Evolutionary conservation across 257 asterid genomes (phyloP).

Genomic region (Linaria vulgaris): DNA sequence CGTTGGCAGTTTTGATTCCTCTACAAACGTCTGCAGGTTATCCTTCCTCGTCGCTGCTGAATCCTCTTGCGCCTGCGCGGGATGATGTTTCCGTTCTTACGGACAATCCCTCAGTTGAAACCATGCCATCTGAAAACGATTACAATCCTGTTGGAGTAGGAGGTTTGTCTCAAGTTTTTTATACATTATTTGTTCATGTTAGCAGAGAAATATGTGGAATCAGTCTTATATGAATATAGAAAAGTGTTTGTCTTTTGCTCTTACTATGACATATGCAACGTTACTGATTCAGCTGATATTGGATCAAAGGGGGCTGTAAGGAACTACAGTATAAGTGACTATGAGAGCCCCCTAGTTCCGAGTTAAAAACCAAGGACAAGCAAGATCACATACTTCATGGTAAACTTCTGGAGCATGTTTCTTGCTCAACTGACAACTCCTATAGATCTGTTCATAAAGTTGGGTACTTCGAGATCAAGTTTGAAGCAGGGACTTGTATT

Average conservation of each 20-base stretch:
- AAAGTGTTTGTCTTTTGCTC: slow-evolving; percentile 23
- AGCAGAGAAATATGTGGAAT: slow-evolving; percentile 6
- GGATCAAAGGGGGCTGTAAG: slow-evolving; percentile 61
- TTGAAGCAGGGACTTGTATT: neutral
- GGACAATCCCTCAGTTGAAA: slow-evolving; percentile 48
- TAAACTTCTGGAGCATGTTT: slow-evolving; percentile 30
- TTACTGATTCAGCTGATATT: slow-evolving; percentile 74
- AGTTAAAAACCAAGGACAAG: slow-evolving; percentile 42
- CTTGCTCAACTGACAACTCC: slow-evolving; percentile 17
- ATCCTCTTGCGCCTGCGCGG: slow-evolving; percentile 61
- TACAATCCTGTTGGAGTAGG: slow-evolving; percentile 54
- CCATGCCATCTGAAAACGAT: slow-evolving; percentile 57
- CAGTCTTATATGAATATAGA: too few relatives aligned
- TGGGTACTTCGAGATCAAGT: neutral
- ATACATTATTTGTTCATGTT: slow-evolving; percentile 14
- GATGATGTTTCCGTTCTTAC: slow-evolving; percentile 63
- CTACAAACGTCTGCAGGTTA: slow-evolving; percentile 64
- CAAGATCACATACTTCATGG: slow-evolving; percentile 60
- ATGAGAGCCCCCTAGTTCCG: slow-evolving; percentile 43
- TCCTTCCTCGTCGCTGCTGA: slow-evolving; percentile 57
- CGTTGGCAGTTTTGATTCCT: slow-evolving; percentile 56
- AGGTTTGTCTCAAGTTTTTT: slow-evolving; percentile 44
- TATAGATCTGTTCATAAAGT: neutral
- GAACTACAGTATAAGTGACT: slow-evolving; percentile 50
- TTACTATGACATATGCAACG: slow-evolving; percentile 38